These are phyloP conservation scores for Colletotrichum australisinense DNA, from an alignment of 2,329 filamentous ascomycete species.

Conservation along the genomic window DNA sequence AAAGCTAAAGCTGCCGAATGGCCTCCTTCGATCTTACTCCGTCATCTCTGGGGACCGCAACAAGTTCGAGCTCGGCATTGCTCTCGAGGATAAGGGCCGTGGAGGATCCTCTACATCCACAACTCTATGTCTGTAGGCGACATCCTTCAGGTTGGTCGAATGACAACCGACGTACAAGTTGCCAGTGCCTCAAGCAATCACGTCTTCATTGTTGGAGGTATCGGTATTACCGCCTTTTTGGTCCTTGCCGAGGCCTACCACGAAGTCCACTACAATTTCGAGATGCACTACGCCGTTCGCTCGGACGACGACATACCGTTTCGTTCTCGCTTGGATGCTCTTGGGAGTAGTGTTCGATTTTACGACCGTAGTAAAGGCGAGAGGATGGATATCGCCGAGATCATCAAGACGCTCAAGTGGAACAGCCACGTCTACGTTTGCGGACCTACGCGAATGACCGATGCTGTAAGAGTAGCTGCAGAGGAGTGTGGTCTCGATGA, in stretches of 20 bases:
- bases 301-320: conserved; percentile 66
- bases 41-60: conserved; percentile 63
- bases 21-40: conserved; percentile 69
- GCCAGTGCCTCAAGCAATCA: conserved; percentile 64
- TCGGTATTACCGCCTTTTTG: conserved; percentile 75
- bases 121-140: conserved; percentile 58
- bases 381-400: conserved; percentile 60
- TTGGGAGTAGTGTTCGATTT: conserved; percentile 56
- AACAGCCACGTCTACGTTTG: conserved; percentile 72
- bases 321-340: conserved; percentile 53
- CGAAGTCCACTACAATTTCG: conserved; percentile 59
- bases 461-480: conserved; percentile 57
- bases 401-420: conserved; percentile 60
- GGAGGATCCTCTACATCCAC: conserved; percentile 74
- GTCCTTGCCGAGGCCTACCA: conserved; percentile 55
- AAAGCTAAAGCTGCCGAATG: conserved; percentile 66
- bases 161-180: conserved; percentile 61
- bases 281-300: conserved; percentile 70
- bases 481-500: conserved; percentile 55
- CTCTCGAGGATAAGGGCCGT: conserved; percentile 64
- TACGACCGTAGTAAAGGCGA: conserved; percentile 65
- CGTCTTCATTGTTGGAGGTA: conserved; percentile 72
- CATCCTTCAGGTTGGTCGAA: conserved; percentile 60
- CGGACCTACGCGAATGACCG: conserved; percentile 68
- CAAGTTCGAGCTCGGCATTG: conserved; percentile 68